These are phyloP conservation scores for Dipteronia dyeriana DNA, from an alignment of 345 rosid genomes.

Conservation along the genomic window DNA sequence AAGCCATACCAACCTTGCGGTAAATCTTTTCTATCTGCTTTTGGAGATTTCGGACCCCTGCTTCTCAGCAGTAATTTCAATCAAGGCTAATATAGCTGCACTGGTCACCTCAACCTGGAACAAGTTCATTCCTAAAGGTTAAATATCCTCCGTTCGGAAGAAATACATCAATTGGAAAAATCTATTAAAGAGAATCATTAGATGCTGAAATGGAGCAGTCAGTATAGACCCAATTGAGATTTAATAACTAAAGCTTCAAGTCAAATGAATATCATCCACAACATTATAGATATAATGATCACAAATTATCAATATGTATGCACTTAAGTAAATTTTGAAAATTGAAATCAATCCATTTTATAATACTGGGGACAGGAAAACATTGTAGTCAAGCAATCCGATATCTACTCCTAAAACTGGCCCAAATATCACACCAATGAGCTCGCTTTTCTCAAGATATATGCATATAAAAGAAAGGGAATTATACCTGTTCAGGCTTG, in stretches of 20 bases:
- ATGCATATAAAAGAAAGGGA: background rate
- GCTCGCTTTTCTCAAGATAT: background rate
- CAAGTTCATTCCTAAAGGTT: background rate
- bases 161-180: conserved; percentile 4
- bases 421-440: background rate
- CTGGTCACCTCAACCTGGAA: conserved; percentile 89
- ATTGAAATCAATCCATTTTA: background rate
- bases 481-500: conserved; percentile 81
- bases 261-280: background rate
- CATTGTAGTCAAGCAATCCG: background rate
- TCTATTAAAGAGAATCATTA: background rate
- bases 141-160: background rate
- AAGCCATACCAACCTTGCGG: conserved; percentile 65
- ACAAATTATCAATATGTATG: background rate
- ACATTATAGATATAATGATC: background rate
- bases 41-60: conserved; percentile 98
- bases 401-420: background rate
- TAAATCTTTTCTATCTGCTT: conserved; percentile 99
- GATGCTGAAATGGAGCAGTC: background rate
- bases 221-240: background rate
- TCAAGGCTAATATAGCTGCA: conserved; percentile 77
- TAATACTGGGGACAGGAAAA: background rate
- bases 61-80: conserved; percentile 97
- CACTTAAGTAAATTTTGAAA: background rate
- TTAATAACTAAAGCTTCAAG: background rate